These are phyloP conservation scores for Astrephomene gubernaculifera DNA, from an alignment of 139 green algal species.

Conservation along the genomic window DNA sequence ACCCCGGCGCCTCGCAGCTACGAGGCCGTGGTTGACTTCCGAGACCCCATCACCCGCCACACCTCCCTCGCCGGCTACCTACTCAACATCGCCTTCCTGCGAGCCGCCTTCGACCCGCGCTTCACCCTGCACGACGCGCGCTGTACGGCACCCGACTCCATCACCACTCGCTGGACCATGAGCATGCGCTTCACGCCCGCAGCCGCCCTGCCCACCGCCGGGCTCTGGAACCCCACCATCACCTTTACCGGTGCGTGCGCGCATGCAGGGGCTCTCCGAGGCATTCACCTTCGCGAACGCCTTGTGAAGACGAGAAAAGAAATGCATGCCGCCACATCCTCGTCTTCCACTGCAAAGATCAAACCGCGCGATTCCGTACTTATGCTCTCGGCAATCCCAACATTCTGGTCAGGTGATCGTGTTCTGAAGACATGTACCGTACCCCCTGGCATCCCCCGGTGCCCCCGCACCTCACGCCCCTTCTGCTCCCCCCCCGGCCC, in stretches of 20 bases:
- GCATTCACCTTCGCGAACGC: too few species aligned
- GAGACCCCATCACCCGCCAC: slow-evolving; percentile 70
- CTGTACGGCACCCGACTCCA: background rate
- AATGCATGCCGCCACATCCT: too few species aligned
- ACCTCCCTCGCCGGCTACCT: slow-evolving; percentile 60
- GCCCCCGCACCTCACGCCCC: too few species aligned
- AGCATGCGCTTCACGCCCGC: slow-evolving; percentile 65
- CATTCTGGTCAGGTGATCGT: too few species aligned
- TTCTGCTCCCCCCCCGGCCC: background rate
- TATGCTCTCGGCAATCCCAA: too few species aligned
- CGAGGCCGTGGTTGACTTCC: slow-evolving; percentile 58
- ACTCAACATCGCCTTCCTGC: slow-evolving; percentile 71
- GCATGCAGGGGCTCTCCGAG: too few species aligned
- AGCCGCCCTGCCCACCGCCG: slow-evolving; percentile 33
- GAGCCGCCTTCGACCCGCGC: slow-evolving; percentile 45
- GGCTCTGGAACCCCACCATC: slow-evolving; percentile 56
- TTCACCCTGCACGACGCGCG: slow-evolving; percentile 63
- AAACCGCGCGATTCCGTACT: too few species aligned
- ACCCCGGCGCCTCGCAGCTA: slow-evolving; percentile 55
- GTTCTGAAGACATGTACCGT: too few species aligned
- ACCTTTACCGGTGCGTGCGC: slow-evolving; percentile 65
- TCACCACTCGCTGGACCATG: slow-evolving; percentile 69
- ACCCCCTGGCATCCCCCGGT: too few species aligned
- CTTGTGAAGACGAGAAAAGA: background rate
- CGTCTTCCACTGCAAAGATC: too few species aligned